Base-by-base conservation (phyloP, 495 filamentous ascomycete species). In the Neurospora sublineolata region DNA sequence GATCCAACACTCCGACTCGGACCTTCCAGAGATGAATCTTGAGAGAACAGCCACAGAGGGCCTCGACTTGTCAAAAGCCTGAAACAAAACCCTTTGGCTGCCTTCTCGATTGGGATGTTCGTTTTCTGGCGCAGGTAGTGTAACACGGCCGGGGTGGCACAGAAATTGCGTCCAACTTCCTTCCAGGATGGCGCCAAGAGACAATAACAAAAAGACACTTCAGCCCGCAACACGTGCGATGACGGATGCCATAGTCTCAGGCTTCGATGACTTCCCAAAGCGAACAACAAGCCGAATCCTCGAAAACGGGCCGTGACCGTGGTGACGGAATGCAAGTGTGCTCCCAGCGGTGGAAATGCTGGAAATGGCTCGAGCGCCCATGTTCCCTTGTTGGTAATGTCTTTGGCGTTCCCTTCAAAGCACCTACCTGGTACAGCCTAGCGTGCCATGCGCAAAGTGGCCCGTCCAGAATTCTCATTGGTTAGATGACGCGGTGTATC, bases 351-450 rank as follows among this genome's bases (percentile, higher is more conserved):
- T 60, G 23, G 52, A 60, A 60, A 60, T 60, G 12, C 52, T 60
- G 23, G 23, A 60, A 33, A 60, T 60, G 52, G 52, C 52, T 60
- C 52, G 52, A 60, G 52, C 52, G 52, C 27, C 46, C 5, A 30
- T 58, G 44, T 27, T 12, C 44, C 20, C 1, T 58, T 58, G 68
- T 41, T 11, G 38, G 37, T 69, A 14, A 42, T 42, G 40, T 42
- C 27, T 60, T 30, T 70, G 69, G 74, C 69, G 71, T 72, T 73
- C 69, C 70, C 73, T 39, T 71, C 74, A 80, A 70, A 78, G 78
- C 79, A 80, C 79, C 79, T 80, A 76, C 79, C 79, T 37, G 77
- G 77, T 80, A 79, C 75, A 78, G 77, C 73, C 77, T 80, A 80
- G 79, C 76, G 74, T 68, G 40, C 33, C 72, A 74, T 74, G 72